phyloP scores from a whole-genome alignment of 2,329 filamentous ascomycete genomes.

The Aspergillus spinulosporus region DNA sequence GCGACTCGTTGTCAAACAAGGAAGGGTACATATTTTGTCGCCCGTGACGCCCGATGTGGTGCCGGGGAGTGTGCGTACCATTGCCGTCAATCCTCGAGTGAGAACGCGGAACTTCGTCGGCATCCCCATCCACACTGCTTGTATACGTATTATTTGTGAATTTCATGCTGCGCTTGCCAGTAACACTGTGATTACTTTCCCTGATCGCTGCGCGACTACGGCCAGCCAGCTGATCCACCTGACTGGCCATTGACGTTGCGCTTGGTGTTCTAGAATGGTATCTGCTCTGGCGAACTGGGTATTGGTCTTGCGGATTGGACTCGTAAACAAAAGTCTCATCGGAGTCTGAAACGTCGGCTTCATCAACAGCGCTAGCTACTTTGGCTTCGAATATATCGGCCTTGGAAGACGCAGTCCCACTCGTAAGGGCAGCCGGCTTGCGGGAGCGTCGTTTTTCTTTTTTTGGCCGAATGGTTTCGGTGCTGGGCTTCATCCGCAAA shows the following conservation, averaged over 20 bases:
- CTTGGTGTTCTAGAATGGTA: constrained; percentile 95
- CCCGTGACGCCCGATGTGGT: constrained; percentile 78
- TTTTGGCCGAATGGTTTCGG: constrained; percentile 92
- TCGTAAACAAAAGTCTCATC: constrained; percentile 99
- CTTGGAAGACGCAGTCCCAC: constrained; percentile 75
- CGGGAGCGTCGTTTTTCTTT: constrained; percentile 87
- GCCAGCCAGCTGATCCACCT: constrained; percentile 47
- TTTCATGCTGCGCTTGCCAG: constrained; percentile 91
- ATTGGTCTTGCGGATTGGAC: constrained; percentile 76
- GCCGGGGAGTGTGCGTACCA: constrained; percentile 62
- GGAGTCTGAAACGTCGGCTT: constrained; percentile 93
- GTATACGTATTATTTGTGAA: constrained; percentile 79
- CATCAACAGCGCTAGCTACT: constrained; percentile 91
- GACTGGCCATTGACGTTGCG: constrained; percentile 70
- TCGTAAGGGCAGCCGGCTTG: constrained; percentile 63
- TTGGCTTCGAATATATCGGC: constrained; percentile 98
- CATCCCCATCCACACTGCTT: constrained; percentile 64
- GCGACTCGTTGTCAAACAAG: constrained; percentile 74
- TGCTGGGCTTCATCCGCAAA: constrained; percentile 81
- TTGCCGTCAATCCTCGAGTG: constrained; percentile 60
- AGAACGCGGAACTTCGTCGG: constrained; percentile 62
- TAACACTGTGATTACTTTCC: constrained; percentile 63
- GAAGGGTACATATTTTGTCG: constrained; percentile 70
- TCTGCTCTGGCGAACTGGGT: constrained; percentile 61
- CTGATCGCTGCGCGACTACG: constrained; percentile 67